Evolutionary conservation across 1,139 yeast species (phyloP), one percentile per base, ranked within the genome.

Genomic region (Protomyces inundatus): DNA sequence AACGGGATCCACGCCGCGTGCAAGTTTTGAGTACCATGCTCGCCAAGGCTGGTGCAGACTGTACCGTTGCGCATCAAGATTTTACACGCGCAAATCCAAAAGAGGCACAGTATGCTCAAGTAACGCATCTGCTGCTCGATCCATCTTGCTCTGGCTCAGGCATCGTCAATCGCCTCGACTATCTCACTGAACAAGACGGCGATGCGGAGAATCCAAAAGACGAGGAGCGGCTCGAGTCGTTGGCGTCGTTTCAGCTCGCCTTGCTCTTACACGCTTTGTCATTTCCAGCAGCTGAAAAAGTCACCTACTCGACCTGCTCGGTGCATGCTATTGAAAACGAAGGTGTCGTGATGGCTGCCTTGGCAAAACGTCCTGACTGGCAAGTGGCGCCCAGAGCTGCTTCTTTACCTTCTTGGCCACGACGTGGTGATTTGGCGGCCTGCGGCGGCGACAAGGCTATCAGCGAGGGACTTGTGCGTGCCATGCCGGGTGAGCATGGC

Each of bases 131-230:
- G 56, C 80, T 95, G 5, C 95, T 95, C 1, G 99, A 93, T 74
- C 99, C 99, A 0, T 90, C 97, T 3, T 93, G 99, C 74, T 89
- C 97, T 40, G 99, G 99, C 0, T 88, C 96, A 57, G 99, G 99
- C 3, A 93, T 93, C 58, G 93, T 91, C 76, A 97, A 97, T 9
- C 79, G 97, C 56, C 90, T 86, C 67, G 88, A 84, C 68, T 79
- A 72, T 59, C 71, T 71, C 53, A 58, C 62, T 42, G 70, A 69
- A 34, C 72, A 70, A 51, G 62, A 56, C 1, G 59, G 52, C 3
- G 72, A 71, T 32, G 65, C 67, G 34, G 71, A 71, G 59, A 67
- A 61, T 45, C 70, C 70, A 23, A 72, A 70, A 6, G 78, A 65
- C 70, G 80, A 73, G 68, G 76, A 72, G 70, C 81, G 98, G 69